Evolutionary conservation across 2,329 filamentous ascomycete genomes (phyloP).

Genomic region (Periconia macrospinosa): DNA sequence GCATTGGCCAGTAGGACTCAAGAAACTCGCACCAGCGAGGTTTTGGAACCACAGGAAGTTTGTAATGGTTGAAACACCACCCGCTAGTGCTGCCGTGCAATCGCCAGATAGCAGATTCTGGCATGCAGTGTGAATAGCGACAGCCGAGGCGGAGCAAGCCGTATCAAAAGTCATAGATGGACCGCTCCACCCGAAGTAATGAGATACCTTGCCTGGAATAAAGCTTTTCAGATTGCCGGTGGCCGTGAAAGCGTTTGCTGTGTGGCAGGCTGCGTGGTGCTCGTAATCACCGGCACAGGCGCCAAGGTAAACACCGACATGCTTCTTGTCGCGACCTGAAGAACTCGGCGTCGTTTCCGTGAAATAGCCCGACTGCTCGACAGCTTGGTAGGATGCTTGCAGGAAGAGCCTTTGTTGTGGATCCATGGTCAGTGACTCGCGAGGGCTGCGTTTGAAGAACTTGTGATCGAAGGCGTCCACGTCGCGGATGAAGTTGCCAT

Average conservation of each 20-base stretch:
- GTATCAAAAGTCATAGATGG: conserved; percentile 17
- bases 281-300: conserved; percentile 27
- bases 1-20: conserved; percentile 31
- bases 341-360: neutral
- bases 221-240: conserved; percentile 55
- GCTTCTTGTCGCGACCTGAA: conserved; percentile 8
- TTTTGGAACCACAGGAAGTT: conserved; percentile 35
- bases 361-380: conserved; percentile 17
- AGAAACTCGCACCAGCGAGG: conserved; percentile 24
- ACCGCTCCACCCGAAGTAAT: conserved; percentile 21
- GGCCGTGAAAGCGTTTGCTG: conserved; percentile 48
- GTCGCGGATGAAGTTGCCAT: neutral
- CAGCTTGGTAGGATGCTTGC: conserved; percentile 20
- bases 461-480: conserved; percentile 14
- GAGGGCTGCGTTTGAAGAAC: conserved; percentile 24
- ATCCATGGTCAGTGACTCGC: conserved; percentile 20
- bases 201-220: conserved; percentile 51
- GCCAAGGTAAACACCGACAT: conserved; percentile 21
- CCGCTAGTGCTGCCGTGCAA: conserved; percentile 26
- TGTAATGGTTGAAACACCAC: conserved; percentile 27
- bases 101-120: conserved; percentile 34
- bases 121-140: conserved; percentile 15
- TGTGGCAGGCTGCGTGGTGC: conserved; percentile 24
- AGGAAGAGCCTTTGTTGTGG: conserved; percentile 16
- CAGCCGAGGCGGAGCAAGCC: conserved; percentile 16